Conservation (phyloP, 2,329 filamentous ascomycete species). For the Bipolaris oryzae region DNA sequence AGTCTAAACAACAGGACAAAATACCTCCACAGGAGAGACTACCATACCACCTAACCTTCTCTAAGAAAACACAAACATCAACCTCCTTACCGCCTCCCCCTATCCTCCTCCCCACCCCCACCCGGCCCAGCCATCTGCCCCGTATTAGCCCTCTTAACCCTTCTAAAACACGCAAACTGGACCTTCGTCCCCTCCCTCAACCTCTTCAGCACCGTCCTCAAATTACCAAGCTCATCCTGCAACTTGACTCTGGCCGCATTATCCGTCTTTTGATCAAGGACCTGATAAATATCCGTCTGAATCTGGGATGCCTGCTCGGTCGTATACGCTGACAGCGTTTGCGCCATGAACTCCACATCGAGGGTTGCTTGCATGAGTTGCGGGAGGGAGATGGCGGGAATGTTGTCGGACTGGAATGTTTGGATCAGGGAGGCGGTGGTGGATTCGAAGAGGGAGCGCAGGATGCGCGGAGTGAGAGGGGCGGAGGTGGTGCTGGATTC, state of each 20-base stretch:
- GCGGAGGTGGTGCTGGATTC: constrained; percentile 66
- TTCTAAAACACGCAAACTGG: constrained; percentile 47
- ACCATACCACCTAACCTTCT: not conserved
- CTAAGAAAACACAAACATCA: too few relatives aligned
- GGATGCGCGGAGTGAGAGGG: constrained; percentile 76
- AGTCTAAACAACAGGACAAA: not conserved
- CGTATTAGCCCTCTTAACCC: constrained; percentile 29
- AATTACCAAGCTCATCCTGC: constrained; percentile 86
- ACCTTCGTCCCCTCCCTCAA: constrained; percentile 46
- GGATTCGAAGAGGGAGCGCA: constrained; percentile 86
- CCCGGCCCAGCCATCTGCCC: not conserved
- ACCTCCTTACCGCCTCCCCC: constrained; percentile 7
- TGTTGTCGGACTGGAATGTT: constrained; percentile 66
- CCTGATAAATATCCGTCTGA: constrained; percentile 90
- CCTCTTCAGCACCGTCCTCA: constrained; percentile 83
- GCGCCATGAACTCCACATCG: constrained; percentile 94
- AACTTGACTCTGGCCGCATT: constrained; percentile 79
- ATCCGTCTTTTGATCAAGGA: constrained; percentile 86
- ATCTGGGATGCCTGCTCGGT: constrained; percentile 80
- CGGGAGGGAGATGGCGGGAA: constrained; percentile 71
- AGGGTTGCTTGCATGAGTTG: constrained; percentile 96
- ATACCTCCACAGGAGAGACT: not conserved
- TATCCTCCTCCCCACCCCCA: constrained; percentile 9
- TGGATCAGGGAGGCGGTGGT: constrained; percentile 79
- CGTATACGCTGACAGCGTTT: constrained; percentile 89